Base-by-base conservation (phyloP, 805 yeast genomes). In the Sporopachydermia lactativora region DNA sequence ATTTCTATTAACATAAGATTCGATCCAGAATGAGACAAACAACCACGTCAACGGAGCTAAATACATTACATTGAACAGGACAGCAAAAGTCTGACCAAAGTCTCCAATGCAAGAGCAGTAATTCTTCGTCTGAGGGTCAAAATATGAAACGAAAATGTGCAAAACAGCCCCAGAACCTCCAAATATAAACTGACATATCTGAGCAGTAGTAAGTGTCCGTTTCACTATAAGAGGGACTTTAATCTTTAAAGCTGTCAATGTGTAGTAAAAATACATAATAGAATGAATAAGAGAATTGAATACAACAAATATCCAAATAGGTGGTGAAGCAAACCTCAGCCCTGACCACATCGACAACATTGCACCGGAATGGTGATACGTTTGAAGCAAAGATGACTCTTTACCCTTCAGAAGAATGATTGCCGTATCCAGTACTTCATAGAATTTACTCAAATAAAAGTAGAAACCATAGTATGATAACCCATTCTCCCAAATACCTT, bases 321-420 rank as follows among this genome's bases (percentile, higher is more conserved):
- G 86, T 3, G 85, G 82, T 11, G 82, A 70, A 40, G 70, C 71
- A 57, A 62, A 79, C 43, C 85, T 62, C 42, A 76, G 71, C 2
- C 86, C 86, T 4, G 81, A 71, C 85, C 85, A 79, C 86, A 79
- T 79, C 44, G 82, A 77, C 58, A 79, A 61, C 75, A 79, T 79
- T 39, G 86, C 86, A 17, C 86, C 86, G 3, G 85, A 71, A 55
- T 79, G 86, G 54, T 79, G 86, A 59, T 79, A 79, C 43, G 81
- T 73, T 57, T 79, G 86, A 51, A 79, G 63, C 43, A 79, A 60
- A 4, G 79, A 71, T 11, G 81, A 71, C 13, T 75, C 79, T 53
- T 68, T 66, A 36, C 86, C 86, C 57, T 79, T 79, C 43, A 77
- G 61, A 41, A 79, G 61, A 42, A 79, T 79, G 48, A 79, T 73